phyloP scores from a whole-genome alignment of 164 flowering plant genomes.

The Nymphaea colorata region DNA sequence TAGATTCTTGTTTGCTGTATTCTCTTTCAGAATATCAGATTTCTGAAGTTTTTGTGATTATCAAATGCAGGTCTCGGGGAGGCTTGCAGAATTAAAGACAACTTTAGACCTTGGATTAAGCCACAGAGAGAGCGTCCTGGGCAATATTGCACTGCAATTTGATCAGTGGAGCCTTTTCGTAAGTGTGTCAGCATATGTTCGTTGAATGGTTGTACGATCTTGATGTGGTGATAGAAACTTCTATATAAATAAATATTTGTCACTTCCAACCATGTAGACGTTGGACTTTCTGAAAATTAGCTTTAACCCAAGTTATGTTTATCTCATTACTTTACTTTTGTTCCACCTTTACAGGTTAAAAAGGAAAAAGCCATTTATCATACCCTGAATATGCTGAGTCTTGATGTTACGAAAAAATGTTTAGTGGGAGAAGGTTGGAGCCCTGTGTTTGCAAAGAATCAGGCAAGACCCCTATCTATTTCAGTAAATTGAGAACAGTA shows the following conservation, averaged over 20 bases:
- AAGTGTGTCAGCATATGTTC: slow-evolving; percentile 6
- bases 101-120: slow-evolving; percentile 65
- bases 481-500: too few relatives aligned
- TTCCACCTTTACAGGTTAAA: slow-evolving; percentile 39
- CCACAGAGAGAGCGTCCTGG: slow-evolving; percentile 43
- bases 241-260: too few relatives aligned
- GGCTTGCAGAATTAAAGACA: slow-evolving; percentile 54
- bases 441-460: slow-evolving; percentile 75
- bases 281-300: too few relatives aligned
- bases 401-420: slow-evolving; percentile 95
- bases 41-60: not conserved
- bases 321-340: not conserved
- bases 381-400: slow-evolving; percentile 89
- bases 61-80: slow-evolving; percentile 49
- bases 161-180: slow-evolving; percentile 75
- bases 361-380: slow-evolving; percentile 83
- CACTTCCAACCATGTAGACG: too few relatives aligned
- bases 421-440: slow-evolving; percentile 99
- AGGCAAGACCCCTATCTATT: slow-evolving; percentile 27
- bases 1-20: too few relatives aligned
- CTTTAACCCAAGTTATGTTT: not conserved
- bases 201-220: too few relatives aligned
- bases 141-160: slow-evolving; percentile 41
- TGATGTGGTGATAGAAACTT: not conserved
- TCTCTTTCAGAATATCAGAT: too few relatives aligned